Evolutionary conservation across 345 rosid genomes (phyloP).

Genomic region (Odontarrhena argentea): DNA sequence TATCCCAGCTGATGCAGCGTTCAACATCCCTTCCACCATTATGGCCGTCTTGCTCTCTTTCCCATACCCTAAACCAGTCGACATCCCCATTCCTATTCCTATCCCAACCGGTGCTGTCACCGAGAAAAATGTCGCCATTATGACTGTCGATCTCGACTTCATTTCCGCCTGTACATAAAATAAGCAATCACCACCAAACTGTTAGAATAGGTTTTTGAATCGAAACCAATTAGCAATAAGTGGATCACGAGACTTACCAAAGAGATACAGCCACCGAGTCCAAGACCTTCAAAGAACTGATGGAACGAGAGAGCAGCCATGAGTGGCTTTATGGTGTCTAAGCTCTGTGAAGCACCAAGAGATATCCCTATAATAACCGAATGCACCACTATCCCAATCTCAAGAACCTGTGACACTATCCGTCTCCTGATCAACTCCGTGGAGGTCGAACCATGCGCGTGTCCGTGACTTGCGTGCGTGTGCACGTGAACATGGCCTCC

Average conservation of each 20-base stretch:
- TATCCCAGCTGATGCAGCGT: conserved; percentile 72
- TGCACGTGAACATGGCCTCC: conserved; percentile 63
- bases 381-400: conserved; percentile 73
- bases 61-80: conserved; percentile 44
- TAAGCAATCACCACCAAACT: background rate
- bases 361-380: conserved; percentile 72
- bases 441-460: conserved; percentile 57
- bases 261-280: conserved; percentile 79
- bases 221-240: background rate
- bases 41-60: conserved; percentile 53
- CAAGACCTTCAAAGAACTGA: conserved; percentile 82
- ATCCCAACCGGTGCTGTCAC: conserved; percentile 68
- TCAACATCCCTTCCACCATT: conserved; percentile 61
- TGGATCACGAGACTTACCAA: conserved; percentile 39
- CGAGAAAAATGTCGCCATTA: conserved; percentile 75
- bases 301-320: conserved; percentile 71
- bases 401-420: conserved; percentile 63
- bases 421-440: conserved; percentile 51
- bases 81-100: conserved; percentile 60
- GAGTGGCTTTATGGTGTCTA: conserved; percentile 62
- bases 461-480: conserved; percentile 67
- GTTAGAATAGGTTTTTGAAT: background rate
- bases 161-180: conserved; percentile 50
- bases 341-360: conserved; percentile 59
- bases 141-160: conserved; percentile 47